Conservation (phyloP, 305 asterid genomes). For the Fraxinus dipetala region DNA sequence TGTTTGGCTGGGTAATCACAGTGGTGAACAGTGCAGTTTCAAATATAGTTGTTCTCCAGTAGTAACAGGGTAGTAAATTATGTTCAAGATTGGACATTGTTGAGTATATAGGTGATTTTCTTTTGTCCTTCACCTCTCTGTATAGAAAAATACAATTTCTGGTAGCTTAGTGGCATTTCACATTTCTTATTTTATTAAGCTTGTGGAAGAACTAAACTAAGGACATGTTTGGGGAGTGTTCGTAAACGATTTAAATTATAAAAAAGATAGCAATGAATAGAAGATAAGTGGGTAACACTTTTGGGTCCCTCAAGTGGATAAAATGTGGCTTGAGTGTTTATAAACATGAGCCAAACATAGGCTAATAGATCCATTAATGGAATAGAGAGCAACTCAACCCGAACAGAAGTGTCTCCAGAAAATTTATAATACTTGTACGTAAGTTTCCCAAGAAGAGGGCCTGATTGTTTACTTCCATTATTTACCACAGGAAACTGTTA, state of each 20-base stretch:
- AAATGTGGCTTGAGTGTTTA: not conserved
- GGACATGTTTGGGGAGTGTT: not conserved
- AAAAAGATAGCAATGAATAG: not conserved
- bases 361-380: constrained; percentile 1
- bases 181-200: not conserved
- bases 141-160: not conserved
- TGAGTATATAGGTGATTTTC: not conserved
- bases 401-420: constrained; percentile 3
- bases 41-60: not conserved
- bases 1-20: not conserved
- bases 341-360: not conserved
- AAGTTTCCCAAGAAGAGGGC: not conserved
- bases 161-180: not conserved
- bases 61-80: not conserved
- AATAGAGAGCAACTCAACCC: not conserved
- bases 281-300: not conserved
- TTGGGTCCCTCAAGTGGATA: not conserved
- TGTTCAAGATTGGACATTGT: not conserved
- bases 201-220: not conserved
- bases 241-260: not conserved
- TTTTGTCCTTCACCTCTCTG: not conserved
- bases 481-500: constrained; percentile 15
- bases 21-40: not conserved
- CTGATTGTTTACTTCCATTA: not conserved
- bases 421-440: not conserved